A percentile compares a stretch with the other conserved stretches of the same genome.
Conservation (phyloP, 2,329 filamentous ascomycete genomes). For the Biscogniauxia mediterranea region DNA sequence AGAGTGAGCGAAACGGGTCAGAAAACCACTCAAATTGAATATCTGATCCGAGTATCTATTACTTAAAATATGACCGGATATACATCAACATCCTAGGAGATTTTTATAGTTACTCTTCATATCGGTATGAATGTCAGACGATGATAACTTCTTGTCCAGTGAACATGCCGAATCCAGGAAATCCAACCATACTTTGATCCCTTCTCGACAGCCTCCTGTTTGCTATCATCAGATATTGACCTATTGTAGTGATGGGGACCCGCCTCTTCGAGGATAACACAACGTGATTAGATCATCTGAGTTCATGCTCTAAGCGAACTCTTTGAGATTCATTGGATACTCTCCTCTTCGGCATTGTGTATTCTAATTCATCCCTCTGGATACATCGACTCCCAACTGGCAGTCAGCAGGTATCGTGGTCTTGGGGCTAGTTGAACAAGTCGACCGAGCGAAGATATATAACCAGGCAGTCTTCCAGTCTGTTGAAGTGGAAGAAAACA, state of each 20-base stretch:
- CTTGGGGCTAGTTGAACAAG: background rate
- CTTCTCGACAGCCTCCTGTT: background rate
- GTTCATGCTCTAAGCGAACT: background rate
- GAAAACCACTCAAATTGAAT: constrained; percentile 5
- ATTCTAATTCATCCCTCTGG: background rate
- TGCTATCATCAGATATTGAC: background rate
- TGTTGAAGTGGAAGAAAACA: background rate
- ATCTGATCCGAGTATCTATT: constrained; percentile 2
- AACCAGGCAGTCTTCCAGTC: background rate
- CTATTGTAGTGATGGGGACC: background rate
- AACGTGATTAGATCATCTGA: background rate
- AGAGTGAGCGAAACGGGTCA: constrained; percentile 9
- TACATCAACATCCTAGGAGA: background rate
- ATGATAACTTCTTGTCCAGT: background rate
- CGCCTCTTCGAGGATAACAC: background rate
- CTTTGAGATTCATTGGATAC: background rate
- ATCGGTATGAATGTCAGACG: background rate
- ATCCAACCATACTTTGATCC: background rate
- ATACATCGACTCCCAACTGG: background rate
- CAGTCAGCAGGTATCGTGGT: background rate
- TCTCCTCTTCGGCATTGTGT: too few species aligned
- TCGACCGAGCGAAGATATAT: background rate
- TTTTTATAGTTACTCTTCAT: background rate
- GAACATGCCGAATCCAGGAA: background rate
- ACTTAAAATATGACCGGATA: background rate